phyloP scores from a whole-genome alignment of 2,329 filamentous ascomycete species.

The Elsinoe necatrix region DNA sequence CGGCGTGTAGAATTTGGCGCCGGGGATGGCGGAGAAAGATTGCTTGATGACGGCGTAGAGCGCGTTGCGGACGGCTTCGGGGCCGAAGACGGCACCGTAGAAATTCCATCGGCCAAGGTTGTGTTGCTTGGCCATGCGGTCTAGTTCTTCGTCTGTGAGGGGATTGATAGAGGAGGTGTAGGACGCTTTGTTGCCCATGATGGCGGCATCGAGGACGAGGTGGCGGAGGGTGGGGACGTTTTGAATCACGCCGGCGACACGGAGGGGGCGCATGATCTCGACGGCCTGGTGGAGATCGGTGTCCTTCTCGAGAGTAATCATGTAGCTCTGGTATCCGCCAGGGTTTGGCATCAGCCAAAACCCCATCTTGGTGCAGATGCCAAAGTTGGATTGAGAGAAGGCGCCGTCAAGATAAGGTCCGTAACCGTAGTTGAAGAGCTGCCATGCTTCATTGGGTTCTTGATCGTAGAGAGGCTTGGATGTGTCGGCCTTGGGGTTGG shows the following conservation, averaged over 20 bases:
- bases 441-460: constrained; percentile 31
- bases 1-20: constrained; percentile 37
- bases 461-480: constrained; percentile 18
- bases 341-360: constrained; percentile 45
- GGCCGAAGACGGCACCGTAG: constrained; percentile 40
- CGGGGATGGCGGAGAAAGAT: constrained; percentile 36
- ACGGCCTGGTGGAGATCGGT: constrained; percentile 42
- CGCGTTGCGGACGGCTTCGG: constrained; percentile 24
- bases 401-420: constrained; percentile 36
- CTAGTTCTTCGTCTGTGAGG: constrained; percentile 34
- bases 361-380: constrained; percentile 44
- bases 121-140: constrained; percentile 35
- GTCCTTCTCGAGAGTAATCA: constrained; percentile 41
- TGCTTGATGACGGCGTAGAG: constrained; percentile 36
- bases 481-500: constrained; percentile 18
- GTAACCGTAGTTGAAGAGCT: constrained; percentile 25
- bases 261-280: constrained; percentile 42
- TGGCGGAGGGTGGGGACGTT: constrained; percentile 42
- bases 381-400: constrained; percentile 46
- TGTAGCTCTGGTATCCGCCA: constrained; percentile 39
- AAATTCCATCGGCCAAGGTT: constrained; percentile 44
- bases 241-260: constrained; percentile 36
- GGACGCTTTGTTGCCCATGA: constrained; percentile 20
- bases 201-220: constrained; percentile 38
- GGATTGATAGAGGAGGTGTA: constrained; percentile 25